Evolutionary conservation across 1,284 basidiomycete genomes (phyloP).

Genomic region (Mycena citricolor): DNA sequence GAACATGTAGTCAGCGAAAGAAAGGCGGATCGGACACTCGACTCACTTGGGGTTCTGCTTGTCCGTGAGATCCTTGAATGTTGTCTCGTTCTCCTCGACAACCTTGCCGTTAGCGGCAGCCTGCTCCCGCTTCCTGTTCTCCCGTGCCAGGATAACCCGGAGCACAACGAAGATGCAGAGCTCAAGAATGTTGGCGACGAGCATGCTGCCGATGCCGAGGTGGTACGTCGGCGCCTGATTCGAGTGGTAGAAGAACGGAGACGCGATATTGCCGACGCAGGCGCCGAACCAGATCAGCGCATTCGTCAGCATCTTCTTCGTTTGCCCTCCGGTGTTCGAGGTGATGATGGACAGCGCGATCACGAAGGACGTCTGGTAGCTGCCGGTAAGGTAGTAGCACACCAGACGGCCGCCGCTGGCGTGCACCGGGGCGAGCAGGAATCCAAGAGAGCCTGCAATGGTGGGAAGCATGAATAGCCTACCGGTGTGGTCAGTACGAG

Average conservation of each 20-base stretch:
- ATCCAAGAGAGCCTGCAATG: conserved; percentile 24
- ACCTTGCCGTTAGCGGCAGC: background rate
- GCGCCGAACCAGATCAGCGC: conserved; percentile 26
- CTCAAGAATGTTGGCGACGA: conserved; percentile 25
- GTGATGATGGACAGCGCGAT: conserved; percentile 26
- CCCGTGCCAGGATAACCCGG: conserved; percentile 16
- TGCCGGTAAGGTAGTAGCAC: conserved; percentile 27
- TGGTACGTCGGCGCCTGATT: conserved; percentile 23
- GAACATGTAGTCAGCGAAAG: too few species aligned
- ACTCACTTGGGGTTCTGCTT: conserved; percentile 23
- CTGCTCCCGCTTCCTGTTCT: conserved; percentile 16
- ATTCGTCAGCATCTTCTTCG: conserved; percentile 26
- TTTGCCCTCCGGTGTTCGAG: conserved; percentile 25
- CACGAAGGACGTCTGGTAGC: conserved; percentile 26
- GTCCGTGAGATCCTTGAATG: conserved; percentile 24
- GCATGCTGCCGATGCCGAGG: conserved; percentile 25
- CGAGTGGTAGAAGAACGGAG: conserved; percentile 24
- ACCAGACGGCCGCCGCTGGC: conserved; percentile 22
- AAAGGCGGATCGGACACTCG: too few species aligned
- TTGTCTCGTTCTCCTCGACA: conserved; percentile 19
- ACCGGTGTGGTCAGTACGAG: background rate
- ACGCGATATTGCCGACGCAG: conserved; percentile 25
- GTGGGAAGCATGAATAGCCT: conserved; percentile 26
- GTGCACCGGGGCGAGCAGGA: conserved; percentile 22
- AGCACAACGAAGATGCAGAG: conserved; percentile 21